Base-by-base conservation (phyloP, 2,329 filamentous ascomycete species). In the Alternaria dauci region DNA sequence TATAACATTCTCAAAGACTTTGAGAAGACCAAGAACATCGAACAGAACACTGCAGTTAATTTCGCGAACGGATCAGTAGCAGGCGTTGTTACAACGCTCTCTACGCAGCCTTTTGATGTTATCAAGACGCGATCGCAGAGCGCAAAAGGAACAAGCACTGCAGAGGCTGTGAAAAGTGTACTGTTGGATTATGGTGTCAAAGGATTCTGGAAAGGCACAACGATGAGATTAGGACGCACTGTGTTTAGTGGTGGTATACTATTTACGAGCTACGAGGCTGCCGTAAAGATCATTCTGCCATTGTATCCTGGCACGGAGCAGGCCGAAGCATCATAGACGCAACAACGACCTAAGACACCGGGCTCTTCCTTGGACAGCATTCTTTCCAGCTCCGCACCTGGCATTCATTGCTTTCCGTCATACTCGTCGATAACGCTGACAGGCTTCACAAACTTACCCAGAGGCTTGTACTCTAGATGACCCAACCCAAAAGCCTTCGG, bases 201-300 rank as follows among this genome's bases (percentile, higher is more conserved):
- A 39, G 88, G 85, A 0, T 87, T 90, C 62, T 91, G 88, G 88
- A 86, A 84, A 59, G 89, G 89, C 0, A 91, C 88, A 34, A 86
- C 87, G 0, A 91, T 91, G 89, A 81, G 89, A 57, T 70, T 91
- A 25, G 88, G 88, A 0, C 76, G 89, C 62, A 83, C 88, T 4
- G 82, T 91, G 1, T 82, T 91, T 44, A 88, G 86, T 65, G 89
- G 88, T n/a, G 88, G 88, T 16, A 89, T 90, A 59, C 75, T 90
- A 1, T 89, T 89, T 63, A 87, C 86, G 2, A 84, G 85, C 2
- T 89, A 89, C 69, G 88, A 89, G 70, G 83, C 85, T 60, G 82
- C 85, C 14, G 82, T 83, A 0, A 79, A 81, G 26, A 58, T 87
- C 18, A 77, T 87, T 36, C 79, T 80, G 53, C 82, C 81, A 7